Evolutionary conservation across 73 alveolate species (phyloP), one percentile per base, ranked within the genome.

Genomic region (Paramecium biaurelia): DNA sequence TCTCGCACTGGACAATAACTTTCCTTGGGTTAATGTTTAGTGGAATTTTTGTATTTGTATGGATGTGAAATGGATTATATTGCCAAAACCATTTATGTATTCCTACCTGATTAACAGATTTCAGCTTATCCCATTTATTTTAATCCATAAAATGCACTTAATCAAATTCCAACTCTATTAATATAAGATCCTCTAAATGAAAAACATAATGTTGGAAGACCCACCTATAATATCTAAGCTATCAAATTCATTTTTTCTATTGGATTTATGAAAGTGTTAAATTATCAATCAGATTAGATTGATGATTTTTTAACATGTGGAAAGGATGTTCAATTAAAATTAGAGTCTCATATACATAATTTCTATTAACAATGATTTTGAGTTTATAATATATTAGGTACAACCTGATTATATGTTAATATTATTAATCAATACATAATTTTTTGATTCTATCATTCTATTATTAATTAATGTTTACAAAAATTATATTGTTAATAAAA

Each of bases 41-140:
- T 79, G 4, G 90, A 79, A 79, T 79, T 79, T 23, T 23, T 79
- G 12, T 79, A 79, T 18, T 23, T 79, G 2, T 79, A 24, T 79
- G 90, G 90, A 47, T 79, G 90, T 79, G 90, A 79, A 79, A 79
- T 79, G 90, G 90, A 79, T 8, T 79, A 79, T 26, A 24, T 79
- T 79, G 70, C 90, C 0, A 79, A 79, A n/a, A 79, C 90, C 18
- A 79, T 79, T 7, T 79, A 79, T 43, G 90, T 79, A 43, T 79
- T 43, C 26, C 28, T 18, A 41, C 90, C 90, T 18, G 70, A 79
- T 21, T n/a, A 79, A 23, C 15, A 79, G 23, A 26, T 79, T 8
- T 18, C 41, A 7, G 76, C 45, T 23, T 79, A 79, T 79, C 90
- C 90, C 14, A 79, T 79, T 5, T 79, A 42, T 47, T 79, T 79